Evolutionary conservation across 2,329 filamentous ascomycete species (phyloP), one percentile per base, ranked within the genome.

Genomic region (Proliferodiscus dingleyae): DNA sequence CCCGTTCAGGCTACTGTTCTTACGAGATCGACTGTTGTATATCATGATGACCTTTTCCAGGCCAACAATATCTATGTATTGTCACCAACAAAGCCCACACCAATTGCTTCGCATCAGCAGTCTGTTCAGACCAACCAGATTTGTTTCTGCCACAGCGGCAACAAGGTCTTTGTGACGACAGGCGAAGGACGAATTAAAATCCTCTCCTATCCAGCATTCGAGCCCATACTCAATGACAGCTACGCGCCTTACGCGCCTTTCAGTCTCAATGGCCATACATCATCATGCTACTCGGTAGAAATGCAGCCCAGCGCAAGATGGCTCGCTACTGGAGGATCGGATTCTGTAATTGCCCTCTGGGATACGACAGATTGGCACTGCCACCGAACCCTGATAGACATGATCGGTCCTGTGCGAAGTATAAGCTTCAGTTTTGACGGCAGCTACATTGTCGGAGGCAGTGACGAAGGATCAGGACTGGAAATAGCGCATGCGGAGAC

Each of bases 291-390:
- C 50, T 76, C 80, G 7, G 74, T 81, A 10, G 82, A 83, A 51
- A 68, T 89, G 57, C 85, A 86, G 52, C 85, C 87, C 1, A 80
- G 78, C 36, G 86, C 81, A 32, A 74, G 80, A 33, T 85, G 82
- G 60, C 71, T 91, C 36, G 87, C 87, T 0, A 85, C 85, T 0
- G 87, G 86, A 23, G 85, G 85, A 8, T 80, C 81, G 8, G 87
- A 91, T 59, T 85, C 83, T 1, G 76, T 88, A 41, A 84, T 90
- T 54, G 75, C 83, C 4, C 70, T 91, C 3, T 91, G 86, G 83
- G 85, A 90, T 58, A 89, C 86, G 3, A 74, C 75, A 32, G 81
- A 87, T 54, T 89, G 85, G 84, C 79, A 87, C 45, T 89, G 85
- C 60, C 77, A 83, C 58, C 76, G 82, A 49, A 88, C 85, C 1